A percentile compares a stretch with the other conserved stretches of the same genome.
phyloP scores from a whole-genome alignment of 768 basidiomycete species.

The Amanita pallidorosea region DNA sequence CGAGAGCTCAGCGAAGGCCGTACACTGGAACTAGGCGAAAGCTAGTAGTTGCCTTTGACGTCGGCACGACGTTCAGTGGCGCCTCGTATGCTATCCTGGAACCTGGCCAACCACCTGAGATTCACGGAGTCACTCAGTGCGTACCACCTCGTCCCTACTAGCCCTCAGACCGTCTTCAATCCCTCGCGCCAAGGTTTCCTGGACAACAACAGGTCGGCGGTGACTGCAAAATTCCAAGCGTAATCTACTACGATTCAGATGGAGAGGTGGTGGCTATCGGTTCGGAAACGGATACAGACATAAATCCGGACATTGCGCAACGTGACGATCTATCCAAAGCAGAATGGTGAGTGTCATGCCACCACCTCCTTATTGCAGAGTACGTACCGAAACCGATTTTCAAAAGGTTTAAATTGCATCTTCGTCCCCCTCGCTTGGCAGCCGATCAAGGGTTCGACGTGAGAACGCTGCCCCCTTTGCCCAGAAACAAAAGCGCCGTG shows the following conservation, averaged over 20 bases:
- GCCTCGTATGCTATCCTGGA: conserved; percentile 25
- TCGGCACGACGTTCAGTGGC: conserved; percentile 42
- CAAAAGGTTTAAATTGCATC: conserved; percentile 5
- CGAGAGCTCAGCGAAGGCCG: conserved; percentile 16
- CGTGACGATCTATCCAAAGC: neutral
- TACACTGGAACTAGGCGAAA: conserved; percentile 28
- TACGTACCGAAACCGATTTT: conserved; percentile 7
- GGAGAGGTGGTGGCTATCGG: neutral
- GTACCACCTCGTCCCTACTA: conserved; percentile 3
- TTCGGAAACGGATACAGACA: conserved; percentile 3
- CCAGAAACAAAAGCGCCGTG: conserved; percentile 26
- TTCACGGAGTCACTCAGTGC: conserved; percentile 26
- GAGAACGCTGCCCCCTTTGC: conserved; percentile 24
- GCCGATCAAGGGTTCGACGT: neutral
- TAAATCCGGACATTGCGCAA: neutral
- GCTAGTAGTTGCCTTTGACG: conserved; percentile 39
- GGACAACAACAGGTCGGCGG: neutral
- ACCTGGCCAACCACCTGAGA: conserved; percentile 19
- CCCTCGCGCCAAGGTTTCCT: conserved; percentile 19
- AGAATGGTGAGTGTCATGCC: neutral
- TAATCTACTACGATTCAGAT: conserved; percentile 4
- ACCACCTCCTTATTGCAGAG: too few species aligned
- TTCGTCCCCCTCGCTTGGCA: conserved; percentile 2
- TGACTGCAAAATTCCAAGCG: conserved; percentile 6
- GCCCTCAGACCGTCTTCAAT: conserved; percentile 27